A percentile compares a stretch with the other conserved stretches of the same genome.
These are phyloP conservation scores for Didymella arachidicola DNA, from an alignment of 2,329 filamentous ascomycete genomes.

Conservation along the genomic window DNA sequence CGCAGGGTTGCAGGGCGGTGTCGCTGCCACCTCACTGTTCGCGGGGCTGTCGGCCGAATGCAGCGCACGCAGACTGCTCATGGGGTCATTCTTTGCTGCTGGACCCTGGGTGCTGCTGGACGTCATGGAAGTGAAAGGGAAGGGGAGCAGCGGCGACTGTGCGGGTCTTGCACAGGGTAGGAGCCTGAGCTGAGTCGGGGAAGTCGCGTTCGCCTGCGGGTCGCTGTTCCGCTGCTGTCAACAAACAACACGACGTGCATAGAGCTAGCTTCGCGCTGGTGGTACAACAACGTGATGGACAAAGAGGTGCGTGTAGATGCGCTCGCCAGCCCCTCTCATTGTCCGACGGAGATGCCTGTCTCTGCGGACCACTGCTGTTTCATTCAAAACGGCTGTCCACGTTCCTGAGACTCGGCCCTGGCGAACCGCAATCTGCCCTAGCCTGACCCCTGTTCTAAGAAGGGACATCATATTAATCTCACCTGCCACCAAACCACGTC, in stretches of 20 bases:
- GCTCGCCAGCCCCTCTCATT: conserved; percentile 15
- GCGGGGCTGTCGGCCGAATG: conserved; percentile 32
- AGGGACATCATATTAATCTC: conserved; percentile 19
- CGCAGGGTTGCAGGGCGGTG: conserved; percentile 22
- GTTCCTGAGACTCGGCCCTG: conserved; percentile 18
- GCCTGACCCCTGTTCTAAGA: conserved; percentile 25
- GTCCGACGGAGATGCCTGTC: conserved; percentile 1
- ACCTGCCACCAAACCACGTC: conserved; percentile 22
- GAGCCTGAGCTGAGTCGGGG: conserved; percentile 17
- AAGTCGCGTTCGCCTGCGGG: conserved; percentile 17
- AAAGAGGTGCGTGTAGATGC: conserved; percentile 12
- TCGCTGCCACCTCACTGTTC: conserved; percentile 25
- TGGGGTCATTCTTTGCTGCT: conserved; percentile 35
- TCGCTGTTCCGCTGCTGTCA: conserved; percentile 17
- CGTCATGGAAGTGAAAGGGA: conserved; percentile 24
- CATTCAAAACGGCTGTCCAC: conserved; percentile 17
- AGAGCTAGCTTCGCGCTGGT: conserved; percentile 15
- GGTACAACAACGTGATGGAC: conserved; percentile 15
- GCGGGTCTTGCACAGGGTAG: conserved; percentile 20
- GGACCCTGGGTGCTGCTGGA: conserved; percentile 27
- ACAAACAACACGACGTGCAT: conserved; percentile 23
- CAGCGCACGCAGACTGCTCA: conserved; percentile 34
- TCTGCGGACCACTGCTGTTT: conserved; percentile 18
- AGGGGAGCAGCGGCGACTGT: conserved; percentile 23
- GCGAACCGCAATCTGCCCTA: conserved; percentile 25